These are phyloP conservation scores for Hymenoscyphus linearis DNA, from an alignment of 2,329 filamentous ascomycete species.

Conservation along the genomic window DNA sequence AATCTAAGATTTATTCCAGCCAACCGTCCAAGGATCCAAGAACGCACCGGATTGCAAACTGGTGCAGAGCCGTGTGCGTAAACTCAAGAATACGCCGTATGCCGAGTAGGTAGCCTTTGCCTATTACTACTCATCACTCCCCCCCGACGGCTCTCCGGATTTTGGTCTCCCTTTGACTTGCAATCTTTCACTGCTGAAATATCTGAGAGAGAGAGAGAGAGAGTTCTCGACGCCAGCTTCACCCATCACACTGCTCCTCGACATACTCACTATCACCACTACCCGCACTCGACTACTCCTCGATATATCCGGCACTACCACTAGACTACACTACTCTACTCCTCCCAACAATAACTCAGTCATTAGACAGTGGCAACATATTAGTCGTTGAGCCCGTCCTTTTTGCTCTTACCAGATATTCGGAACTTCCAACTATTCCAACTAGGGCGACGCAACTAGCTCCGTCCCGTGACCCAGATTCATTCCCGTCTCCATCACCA, in stretches of 20 bases:
- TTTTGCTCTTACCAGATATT: background rate
- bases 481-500: background rate
- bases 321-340: background rate
- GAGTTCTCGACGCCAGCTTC: background rate
- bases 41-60: background rate
- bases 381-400: background rate
- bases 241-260: background rate
- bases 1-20: constrained; percentile 9
- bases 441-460: background rate
- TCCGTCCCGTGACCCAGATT: background rate
- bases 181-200: background rate
- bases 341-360: background rate
- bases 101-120: background rate
- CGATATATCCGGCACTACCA: background rate
- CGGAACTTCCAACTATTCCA: background rate
- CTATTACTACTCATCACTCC: background rate
- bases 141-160: background rate
- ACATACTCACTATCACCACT: background rate
- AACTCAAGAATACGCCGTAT: background rate
- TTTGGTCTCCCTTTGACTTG: background rate
- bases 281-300: background rate
- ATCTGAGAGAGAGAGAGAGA: no score
- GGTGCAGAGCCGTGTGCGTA: background rate
- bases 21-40: background rate
- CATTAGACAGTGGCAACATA: background rate